Evolutionary conservation across 176 grass and related monocot species (phyloP), one percentile per base, ranked within the genome.

Genomic region (Tillandsia leiboldiana): DNA sequence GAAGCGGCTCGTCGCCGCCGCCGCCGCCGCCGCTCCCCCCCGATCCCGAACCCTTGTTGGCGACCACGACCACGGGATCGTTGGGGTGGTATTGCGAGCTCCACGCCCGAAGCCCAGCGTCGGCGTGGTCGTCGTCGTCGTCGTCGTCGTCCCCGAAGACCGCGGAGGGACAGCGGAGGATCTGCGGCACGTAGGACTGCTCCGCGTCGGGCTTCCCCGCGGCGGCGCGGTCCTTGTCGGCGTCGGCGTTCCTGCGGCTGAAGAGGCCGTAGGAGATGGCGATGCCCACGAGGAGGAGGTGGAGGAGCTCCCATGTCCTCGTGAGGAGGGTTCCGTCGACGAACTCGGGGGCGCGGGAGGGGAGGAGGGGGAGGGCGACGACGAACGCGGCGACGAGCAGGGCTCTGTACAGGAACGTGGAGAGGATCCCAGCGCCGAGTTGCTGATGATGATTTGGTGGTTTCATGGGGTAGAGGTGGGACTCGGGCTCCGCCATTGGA

Each of bases 191-290:
- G 53, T 86, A 90, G 63, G 84, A 79, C 28, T 70, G 48, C 2
- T 78, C 64, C 53, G 26, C 84, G 63, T 87, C 86, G 11, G 79
- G 17, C 77, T 88, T 85, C 27, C 47, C 67, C 1, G 17, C 67
- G 3, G 15, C 26, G 13, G 82, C 75, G 56, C 84, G 78, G 11
- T 14, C 69, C 10, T 49, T 50, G 5, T 75, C 50, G 1, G 53
- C 50, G 29, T 68, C 84, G 8, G 68, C 64, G 82, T 93, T 97
- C 74, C 65, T 80, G 15, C 90, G 76, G 87, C 94, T 86, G 82
- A 99, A 99, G 2, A 99, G 77, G 61, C 94, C 94, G 70, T 99
- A 99, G 0, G 94, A 92, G 17, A 99, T 76, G 20, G 80, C 89
- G 77, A 99, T 81, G 20, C 94, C 94, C 3, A 99, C 83, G 69